phyloP scores from a whole-genome alignment of 768 basidiomycete genomes.

The Hypholoma sublateritium region DNA sequence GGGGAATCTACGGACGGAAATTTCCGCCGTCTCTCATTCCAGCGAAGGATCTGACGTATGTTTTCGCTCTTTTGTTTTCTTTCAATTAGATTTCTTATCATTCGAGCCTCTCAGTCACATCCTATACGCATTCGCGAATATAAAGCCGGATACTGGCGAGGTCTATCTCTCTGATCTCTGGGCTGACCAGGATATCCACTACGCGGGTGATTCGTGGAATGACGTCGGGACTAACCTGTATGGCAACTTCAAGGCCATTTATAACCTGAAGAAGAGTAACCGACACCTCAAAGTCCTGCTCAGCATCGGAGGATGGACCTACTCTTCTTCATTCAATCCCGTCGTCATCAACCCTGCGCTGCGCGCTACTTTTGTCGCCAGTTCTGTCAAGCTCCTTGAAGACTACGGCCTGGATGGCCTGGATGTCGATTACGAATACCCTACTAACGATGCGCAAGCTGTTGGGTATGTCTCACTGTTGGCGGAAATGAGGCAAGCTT shows the following conservation, averaged over 20 bases:
- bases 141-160: slow-evolving; percentile 81
- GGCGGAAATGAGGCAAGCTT: slow-evolving; percentile 65
- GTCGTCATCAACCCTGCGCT: slow-evolving; percentile 65
- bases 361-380: slow-evolving; percentile 77
- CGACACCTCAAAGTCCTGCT: slow-evolving; percentile 79
- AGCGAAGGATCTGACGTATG: slow-evolving; percentile 80
- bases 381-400: slow-evolving; percentile 77
- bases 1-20: slow-evolving; percentile 96
- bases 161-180: slow-evolving; percentile 88
- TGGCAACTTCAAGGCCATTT: slow-evolving; percentile 93
- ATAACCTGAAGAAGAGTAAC: slow-evolving; percentile 84
- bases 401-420: slow-evolving; percentile 92
- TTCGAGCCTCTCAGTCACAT: slow-evolving; percentile 58
- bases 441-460: slow-evolving; percentile 74
- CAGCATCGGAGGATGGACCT: slow-evolving; percentile 96
- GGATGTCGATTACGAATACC: slow-evolving; percentile 94
- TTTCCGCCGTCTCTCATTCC: slow-evolving; percentile 88
- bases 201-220: slow-evolving; percentile 94
- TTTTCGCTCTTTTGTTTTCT: slow-evolving; percentile 9
- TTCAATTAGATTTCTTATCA: slow-evolving; percentile 7
- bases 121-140: slow-evolving; percentile 90
- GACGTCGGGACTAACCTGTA: slow-evolving; percentile 89
- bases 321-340: slow-evolving; percentile 84
- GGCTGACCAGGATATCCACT: slow-evolving; percentile 98
- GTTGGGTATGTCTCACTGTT: slow-evolving; percentile 82